phyloP scores from a whole-genome alignment of 805 yeast species.

The Wickerhamomyces sydowiorum region DNA sequence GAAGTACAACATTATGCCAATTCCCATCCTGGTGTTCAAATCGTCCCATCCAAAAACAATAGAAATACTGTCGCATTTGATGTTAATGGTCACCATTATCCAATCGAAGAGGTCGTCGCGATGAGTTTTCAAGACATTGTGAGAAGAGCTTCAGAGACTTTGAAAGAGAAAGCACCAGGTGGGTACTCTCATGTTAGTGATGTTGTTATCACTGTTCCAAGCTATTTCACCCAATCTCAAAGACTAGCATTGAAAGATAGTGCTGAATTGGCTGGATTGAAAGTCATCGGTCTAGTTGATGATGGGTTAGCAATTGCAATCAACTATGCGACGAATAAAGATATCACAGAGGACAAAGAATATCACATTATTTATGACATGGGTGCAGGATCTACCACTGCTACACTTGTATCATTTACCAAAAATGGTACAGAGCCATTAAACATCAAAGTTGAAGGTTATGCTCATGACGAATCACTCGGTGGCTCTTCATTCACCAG shows the following conservation, averaged over 20 bases:
- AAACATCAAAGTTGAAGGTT: constrained; percentile 61
- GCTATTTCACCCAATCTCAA: constrained; percentile 56
- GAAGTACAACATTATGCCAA: constrained; percentile 40
- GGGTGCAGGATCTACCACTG: constrained; percentile 90
- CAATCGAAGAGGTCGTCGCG: constrained; percentile 77
- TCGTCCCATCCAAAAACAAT: constrained; percentile 33
- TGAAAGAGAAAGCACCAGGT: constrained; percentile 47
- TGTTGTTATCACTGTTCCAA: constrained; percentile 74
- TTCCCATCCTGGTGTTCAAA: constrained; percentile 56
- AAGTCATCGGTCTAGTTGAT: constrained; percentile 65
- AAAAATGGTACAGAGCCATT: constrained; percentile 37
- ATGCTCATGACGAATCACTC: constrained; percentile 57
- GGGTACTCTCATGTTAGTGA: constrained; percentile 50
- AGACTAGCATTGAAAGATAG: constrained; percentile 70
- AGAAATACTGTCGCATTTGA: constrained; percentile 55
- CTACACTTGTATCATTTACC: constrained; percentile 69
- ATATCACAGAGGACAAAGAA: constrained; percentile 39
- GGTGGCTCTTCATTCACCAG: constrained; percentile 78
- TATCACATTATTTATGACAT: constrained; percentile 76
- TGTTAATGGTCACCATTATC: constrained; percentile 40
- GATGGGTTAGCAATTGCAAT: constrained; percentile 92
- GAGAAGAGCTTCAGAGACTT: constrained; percentile 54
- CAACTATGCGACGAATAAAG: constrained; percentile 62
- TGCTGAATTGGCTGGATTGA: constrained; percentile 61
- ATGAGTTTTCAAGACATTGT: constrained; percentile 72